phyloP scores from a whole-genome alignment of 1,139 yeast species.

The Geotrichum candidum region DNA sequence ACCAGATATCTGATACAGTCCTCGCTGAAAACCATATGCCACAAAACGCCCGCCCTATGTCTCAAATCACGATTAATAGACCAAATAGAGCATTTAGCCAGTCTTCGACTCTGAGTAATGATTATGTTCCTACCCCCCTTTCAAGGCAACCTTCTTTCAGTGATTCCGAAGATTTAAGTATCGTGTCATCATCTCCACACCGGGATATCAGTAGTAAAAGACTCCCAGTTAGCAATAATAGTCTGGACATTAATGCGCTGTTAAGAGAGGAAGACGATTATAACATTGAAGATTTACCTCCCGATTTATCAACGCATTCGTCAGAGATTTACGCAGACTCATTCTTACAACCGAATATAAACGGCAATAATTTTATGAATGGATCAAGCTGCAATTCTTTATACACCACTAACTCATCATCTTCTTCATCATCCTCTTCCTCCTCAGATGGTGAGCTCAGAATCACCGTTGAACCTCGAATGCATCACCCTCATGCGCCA shows the following conservation, averaged over 20 bases:
- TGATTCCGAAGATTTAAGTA: conserved; percentile 5
- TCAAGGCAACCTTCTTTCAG: conserved; percentile 6
- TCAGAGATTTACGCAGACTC: not conserved
- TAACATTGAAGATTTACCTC: conserved; percentile 4
- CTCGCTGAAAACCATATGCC: not conserved
- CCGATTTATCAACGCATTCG: not conserved
- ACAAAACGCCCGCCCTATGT: not conserved
- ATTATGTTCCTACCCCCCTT: not conserved
- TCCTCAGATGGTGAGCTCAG: conserved; percentile 7
- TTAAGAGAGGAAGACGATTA: conserved; percentile 1
- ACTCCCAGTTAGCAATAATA: conserved; percentile 3
- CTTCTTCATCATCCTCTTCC: conserved; percentile 1
- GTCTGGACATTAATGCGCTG: conserved; percentile 8
- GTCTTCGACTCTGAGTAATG: conserved; percentile 6
- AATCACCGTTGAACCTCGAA: conserved; percentile 1
- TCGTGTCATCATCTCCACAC: not conserved
- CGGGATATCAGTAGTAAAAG: not conserved
- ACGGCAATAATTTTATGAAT: not conserved
- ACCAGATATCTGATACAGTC: not conserved
- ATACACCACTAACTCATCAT: conserved; percentile 2
- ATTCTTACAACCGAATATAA: not conserved
- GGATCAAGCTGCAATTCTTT: not conserved
- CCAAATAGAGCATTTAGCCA: conserved; percentile 2
- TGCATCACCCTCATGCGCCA: not conserved
- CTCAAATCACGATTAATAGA: not conserved